Conservation (phyloP, 1,284 basidiomycete genomes). For the Trichosporon faecale region DNA sequence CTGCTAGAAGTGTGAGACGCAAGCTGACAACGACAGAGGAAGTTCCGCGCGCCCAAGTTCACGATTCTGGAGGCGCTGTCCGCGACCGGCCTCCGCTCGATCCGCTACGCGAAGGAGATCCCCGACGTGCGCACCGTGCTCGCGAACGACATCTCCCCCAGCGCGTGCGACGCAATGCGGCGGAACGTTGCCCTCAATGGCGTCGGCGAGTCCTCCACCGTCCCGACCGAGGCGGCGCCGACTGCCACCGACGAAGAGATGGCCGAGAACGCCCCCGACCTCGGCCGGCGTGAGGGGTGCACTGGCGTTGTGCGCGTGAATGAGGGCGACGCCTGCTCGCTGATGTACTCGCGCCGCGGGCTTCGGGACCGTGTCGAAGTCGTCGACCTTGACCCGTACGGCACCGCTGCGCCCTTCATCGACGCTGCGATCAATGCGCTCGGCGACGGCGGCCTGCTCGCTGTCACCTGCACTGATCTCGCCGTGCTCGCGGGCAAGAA, state of each 20-base stretch:
- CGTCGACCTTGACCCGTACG: slow-evolving; percentile 96
- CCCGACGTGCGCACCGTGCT: slow-evolving; percentile 86
- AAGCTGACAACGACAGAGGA: background rate
- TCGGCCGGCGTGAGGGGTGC: slow-evolving; percentile 45
- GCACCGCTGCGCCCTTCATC: slow-evolving; percentile 93
- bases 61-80: slow-evolving; percentile 91
- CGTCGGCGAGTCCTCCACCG: slow-evolving; percentile 54
- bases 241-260: slow-evolving; percentile 23
- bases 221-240: background rate
- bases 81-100: slow-evolving; percentile 90
- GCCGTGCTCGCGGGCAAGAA: slow-evolving; percentile 90
- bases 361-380: slow-evolving; percentile 76
- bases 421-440: slow-evolving; percentile 94
- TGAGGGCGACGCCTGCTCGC: slow-evolving; percentile 85
- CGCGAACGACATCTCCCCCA: slow-evolving; percentile 86
- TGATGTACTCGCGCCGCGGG: slow-evolving; percentile 87
- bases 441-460: slow-evolving; percentile 85
- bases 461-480: slow-evolving; percentile 95
- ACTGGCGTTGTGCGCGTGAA: slow-evolving; percentile 71
- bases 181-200: slow-evolving; percentile 87
- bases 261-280: slow-evolving; percentile 24
- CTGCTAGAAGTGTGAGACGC: no score
- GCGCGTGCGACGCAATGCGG: slow-evolving; percentile 81
- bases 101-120: slow-evolving; percentile 97
- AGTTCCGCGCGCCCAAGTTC: slow-evolving; percentile 64